Percentiles rank a stretch among this genome's conserved stretches.
Evolutionary conservation across 495 filamentous ascomycete species (phyloP).

Genomic region (Xylaria castorea): DNA sequence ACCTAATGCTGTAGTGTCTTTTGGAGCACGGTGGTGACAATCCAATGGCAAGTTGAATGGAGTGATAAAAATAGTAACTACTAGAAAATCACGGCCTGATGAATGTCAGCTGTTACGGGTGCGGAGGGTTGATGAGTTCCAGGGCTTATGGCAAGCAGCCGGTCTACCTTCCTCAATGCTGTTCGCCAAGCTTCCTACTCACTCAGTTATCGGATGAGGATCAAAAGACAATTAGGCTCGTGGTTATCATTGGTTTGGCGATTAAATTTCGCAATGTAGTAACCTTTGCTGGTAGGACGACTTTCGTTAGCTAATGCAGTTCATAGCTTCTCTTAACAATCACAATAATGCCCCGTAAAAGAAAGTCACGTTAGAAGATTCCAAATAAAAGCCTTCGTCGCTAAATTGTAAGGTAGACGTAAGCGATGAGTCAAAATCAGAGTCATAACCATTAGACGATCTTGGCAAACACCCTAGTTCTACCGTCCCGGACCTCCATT

Average conservation of each 20-base stretch:
- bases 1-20: not conserved
- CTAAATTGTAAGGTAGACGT: not conserved
- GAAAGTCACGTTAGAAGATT: not conserved
- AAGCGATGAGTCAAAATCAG: not conserved
- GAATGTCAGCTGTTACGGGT: not conserved
- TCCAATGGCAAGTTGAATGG: not conserved
- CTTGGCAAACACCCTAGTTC: not conserved
- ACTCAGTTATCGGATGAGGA: not conserved
- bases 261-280: not conserved
- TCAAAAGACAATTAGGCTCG: not conserved
- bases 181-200: not conserved
- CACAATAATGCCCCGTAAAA: not conserved
- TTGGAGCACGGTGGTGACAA: not conserved
- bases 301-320: not conserved
- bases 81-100: not conserved
- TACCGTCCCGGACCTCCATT: not conserved
- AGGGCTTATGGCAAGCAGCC: not conserved
- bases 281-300: not conserved
- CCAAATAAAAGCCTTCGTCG: not conserved
- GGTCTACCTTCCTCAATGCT: not conserved
- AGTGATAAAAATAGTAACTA: too few relatives aligned
- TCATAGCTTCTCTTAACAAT: not conserved
- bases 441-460: not conserved
- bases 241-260: not conserved
- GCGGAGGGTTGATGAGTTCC: not conserved